A percentile compares a stretch with the other conserved stretches of the same genome.
phyloP scores from a whole-genome alignment of 257 asterid genomes.

The Misopates orontium region DNA sequence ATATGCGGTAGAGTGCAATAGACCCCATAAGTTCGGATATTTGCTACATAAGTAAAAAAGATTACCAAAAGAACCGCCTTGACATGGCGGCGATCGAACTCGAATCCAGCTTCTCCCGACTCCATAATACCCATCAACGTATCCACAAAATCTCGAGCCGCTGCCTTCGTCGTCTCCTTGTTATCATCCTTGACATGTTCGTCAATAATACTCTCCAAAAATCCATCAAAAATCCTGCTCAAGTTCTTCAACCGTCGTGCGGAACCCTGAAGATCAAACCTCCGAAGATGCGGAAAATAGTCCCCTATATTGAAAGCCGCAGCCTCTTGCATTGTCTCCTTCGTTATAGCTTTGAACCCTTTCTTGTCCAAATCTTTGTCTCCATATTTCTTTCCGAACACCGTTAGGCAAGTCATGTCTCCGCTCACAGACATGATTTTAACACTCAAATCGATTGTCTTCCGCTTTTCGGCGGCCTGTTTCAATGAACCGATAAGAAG shows the following conservation, averaged over 20 bases:
- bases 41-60: too few relatives aligned
- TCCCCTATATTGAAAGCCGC: slow-evolving; percentile 42
- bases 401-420: slow-evolving; percentile 39
- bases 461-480: neutral
- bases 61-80: slow-evolving; percentile 40
- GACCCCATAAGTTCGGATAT: too few relatives aligned
- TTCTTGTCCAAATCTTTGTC: slow-evolving; percentile 33
- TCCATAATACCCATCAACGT: slow-evolving; percentile 33
- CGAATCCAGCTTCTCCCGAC: slow-evolving; percentile 26
- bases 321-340: slow-evolving; percentile 26
- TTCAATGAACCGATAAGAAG: neutral
- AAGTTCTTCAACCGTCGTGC: slow-evolving; percentile 23
- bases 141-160: slow-evolving; percentile 39
- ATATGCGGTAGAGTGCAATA: too few relatives aligned
- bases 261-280: slow-evolving; percentile 38
- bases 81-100: slow-evolving; percentile 34
- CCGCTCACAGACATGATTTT: slow-evolving; percentile 19
- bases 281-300: slow-evolving; percentile 33
- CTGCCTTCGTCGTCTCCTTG: slow-evolving; percentile 15
- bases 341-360: slow-evolving; percentile 35
- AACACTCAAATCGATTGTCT: slow-evolving; percentile 35
- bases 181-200: slow-evolving; percentile 21
- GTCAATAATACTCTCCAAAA: slow-evolving; percentile 36
- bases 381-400: slow-evolving; percentile 39
- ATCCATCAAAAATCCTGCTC: slow-evolving; percentile 32